Evolutionary conservation across 2,329 filamentous ascomycete species (phyloP), one percentile per base, ranked within the genome.

Genomic region (Colletotrichum sp.): DNA sequence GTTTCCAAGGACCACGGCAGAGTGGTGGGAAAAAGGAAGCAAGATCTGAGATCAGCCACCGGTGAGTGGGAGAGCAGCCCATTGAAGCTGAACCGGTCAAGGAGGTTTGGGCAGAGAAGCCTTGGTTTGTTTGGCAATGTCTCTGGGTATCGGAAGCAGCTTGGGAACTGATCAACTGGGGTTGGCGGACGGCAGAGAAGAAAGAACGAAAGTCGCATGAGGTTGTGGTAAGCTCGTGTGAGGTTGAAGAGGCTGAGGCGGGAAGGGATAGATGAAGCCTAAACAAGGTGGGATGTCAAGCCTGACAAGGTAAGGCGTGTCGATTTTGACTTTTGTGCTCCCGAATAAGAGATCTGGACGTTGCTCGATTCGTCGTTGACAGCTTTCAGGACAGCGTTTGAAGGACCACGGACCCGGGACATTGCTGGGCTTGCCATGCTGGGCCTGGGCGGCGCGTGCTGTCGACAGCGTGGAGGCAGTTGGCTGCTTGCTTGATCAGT

Each of bases 311-410:
- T 66, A 75, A 75, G 52, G 75, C 75, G 75, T 55, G 39, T 11
- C 39, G 61, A 75, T 70, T 75, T 77, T 77, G 75, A 77, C 71
- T 77, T 77, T 72, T 62, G 75, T 29, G 63, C 66, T 68, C 66
- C 75, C 71, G 67, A 77, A 75, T 36, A 64, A 71, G 62, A 75
- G 75, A 75, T 75, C 71, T 34, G 52, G 71, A 63, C 71, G 57
- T 77, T 67, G 75, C 75, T 77, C 71, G 75, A 75, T 77, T 75
- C 52, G 71, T 77, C 66, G 25, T 72, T 75, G 71, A 77, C 75
- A 75, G 71, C n/a, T 67, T 71, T 62, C 52, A 52, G 70, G 71
- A 67, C 72, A 69, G 73, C 67, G 59, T 65, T 70, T 57, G 19
- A 61, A 71, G 67, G 66, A 71, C 68, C 67, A 59, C 34, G 49